Evolutionary conservation across 1,284 basidiomycete species (phyloP), one percentile per base, ranked within the genome.

Genomic region (Kalmanozyma brasiliensis): DNA sequence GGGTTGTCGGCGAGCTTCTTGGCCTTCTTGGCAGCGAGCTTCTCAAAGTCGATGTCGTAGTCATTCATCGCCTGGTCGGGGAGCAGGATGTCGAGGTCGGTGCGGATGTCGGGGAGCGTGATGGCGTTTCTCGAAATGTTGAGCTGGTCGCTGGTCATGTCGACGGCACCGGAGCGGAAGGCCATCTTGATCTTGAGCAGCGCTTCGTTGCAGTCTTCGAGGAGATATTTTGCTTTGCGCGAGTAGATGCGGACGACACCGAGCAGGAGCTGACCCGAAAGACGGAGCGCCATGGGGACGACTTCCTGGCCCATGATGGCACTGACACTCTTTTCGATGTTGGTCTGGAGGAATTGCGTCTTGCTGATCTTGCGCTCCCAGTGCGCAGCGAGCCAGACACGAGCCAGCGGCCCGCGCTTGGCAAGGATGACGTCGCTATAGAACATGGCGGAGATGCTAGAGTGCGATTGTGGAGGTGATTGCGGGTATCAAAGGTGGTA

Each of bases 361-460:
- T 98, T 98, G 79, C 92, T 94, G 76, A 98, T 88, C 85, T 97
- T 97, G 78, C 93, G 89, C 84, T 98, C 94, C 89, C 95, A 94
- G 86, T 98, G 95, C 1, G 96, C 95, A 22, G 95, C 95, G 48
- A 98, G 89, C 95, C 95, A 98, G 85, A 98, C 93, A 84, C 91
- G 93, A 38, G 93, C 94, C 33, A 98, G 86, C 8, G 94, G 92
- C 45, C 95, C 95, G 60, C 93, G 89, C 81, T 94, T 91, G 49
- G 92, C 92, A 68, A 96, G 87, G 83, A 96, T 92, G 42, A 91
- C 89, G 82, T 96, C 94, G 63, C 91, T 93, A 80, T 94, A 93
- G 82, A 95, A 92, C 93, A 86, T 86, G 55, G 30, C 38, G 36
- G 29, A 30, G 47, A 23, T 38, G 29, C 19, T 40, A 44, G 14